These are phyloP conservation scores for Quercus suber DNA, from an alignment of 306 rosid genomes.

Conservation along the genomic window DNA sequence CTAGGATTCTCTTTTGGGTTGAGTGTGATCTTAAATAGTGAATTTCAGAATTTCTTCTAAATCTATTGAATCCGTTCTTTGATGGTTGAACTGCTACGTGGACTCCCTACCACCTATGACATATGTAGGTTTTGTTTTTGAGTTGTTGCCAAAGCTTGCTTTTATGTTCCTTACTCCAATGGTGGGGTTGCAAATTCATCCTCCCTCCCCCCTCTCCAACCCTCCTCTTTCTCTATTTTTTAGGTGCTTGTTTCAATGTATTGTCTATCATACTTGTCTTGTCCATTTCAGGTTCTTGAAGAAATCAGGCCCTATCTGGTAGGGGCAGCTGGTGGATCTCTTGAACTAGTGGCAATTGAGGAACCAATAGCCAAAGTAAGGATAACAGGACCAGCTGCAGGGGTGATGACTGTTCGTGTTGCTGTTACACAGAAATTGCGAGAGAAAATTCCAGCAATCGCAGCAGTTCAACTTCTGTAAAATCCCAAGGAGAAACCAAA, in stretches of 20 bases:
- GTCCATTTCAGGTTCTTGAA: constrained; percentile 66
- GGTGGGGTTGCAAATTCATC: not conserved
- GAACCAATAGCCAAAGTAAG: constrained; percentile 74
- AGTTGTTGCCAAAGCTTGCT: not conserved
- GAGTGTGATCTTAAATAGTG: not conserved
- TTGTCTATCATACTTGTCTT: not conserved
- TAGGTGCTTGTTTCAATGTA: not conserved
- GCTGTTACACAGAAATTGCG: constrained; percentile 93
- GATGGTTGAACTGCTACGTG: not conserved
- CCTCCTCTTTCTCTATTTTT: not conserved
- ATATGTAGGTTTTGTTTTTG: not conserved
- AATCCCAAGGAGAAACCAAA: constrained; percentile 8
- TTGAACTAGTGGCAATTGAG: constrained; percentile 79
- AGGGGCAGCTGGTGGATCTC: constrained; percentile 84
- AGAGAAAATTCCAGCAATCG: constrained; percentile 84
- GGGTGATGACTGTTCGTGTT: constrained; percentile 93
- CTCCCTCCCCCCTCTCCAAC: not conserved
- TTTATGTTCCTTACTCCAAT: not conserved
- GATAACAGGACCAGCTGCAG: constrained; percentile 70
- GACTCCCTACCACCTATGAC: not conserved
- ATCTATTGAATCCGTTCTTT: not conserved
- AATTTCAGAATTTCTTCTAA: not conserved
- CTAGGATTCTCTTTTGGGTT: not conserved
- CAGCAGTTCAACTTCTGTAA: constrained; percentile 80
- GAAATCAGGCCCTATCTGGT: constrained; percentile 94